Evolutionary conservation across 306 rosid genomes (phyloP).

Genomic region (Macrotyloma uniflorum): DNA sequence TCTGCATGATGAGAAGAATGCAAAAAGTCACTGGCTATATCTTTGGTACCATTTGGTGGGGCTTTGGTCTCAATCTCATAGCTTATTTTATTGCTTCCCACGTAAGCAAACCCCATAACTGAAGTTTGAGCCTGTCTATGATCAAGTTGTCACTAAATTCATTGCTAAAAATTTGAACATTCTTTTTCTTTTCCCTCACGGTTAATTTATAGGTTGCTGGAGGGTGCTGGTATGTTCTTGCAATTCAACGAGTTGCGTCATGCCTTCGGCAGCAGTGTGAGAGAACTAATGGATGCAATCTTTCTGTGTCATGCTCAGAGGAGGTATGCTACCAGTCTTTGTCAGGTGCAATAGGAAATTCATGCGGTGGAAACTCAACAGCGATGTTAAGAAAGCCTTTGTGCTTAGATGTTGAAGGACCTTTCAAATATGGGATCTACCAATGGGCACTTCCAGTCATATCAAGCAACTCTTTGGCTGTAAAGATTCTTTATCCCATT

Average conservation of each 20-base stretch:
- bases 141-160: background rate
- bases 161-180: background rate
- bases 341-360: conserved; percentile 33
- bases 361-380: conserved; percentile 71
- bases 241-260: conserved; percentile 90
- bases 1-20: conserved; percentile 91
- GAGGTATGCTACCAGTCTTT: conserved; percentile 78
- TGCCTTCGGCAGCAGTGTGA: conserved; percentile 84
- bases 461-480: conserved; percentile 83
- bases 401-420: conserved; percentile 79
- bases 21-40: conserved; percentile 96
- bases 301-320: conserved; percentile 74
- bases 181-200: background rate
- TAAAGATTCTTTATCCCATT: conserved; percentile 95
- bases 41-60: conserved; percentile 99
- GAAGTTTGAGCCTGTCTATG: conserved; percentile 8
- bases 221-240: conserved; percentile 99
- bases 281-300: conserved; percentile 57
- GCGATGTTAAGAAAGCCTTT: conserved; percentile 48
- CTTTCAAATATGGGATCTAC: conserved; percentile 88
- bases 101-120: conserved; percentile 50
- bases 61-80: conserved; percentile 93
- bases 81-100: conserved; percentile 99
- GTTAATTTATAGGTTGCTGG: conserved; percentile 77
- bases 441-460: conserved; percentile 98